These are phyloP conservation scores for Fusarium neocosmosporiellum DNA, from an alignment of 2,329 filamentous ascomycete species.

Conservation along the genomic window DNA sequence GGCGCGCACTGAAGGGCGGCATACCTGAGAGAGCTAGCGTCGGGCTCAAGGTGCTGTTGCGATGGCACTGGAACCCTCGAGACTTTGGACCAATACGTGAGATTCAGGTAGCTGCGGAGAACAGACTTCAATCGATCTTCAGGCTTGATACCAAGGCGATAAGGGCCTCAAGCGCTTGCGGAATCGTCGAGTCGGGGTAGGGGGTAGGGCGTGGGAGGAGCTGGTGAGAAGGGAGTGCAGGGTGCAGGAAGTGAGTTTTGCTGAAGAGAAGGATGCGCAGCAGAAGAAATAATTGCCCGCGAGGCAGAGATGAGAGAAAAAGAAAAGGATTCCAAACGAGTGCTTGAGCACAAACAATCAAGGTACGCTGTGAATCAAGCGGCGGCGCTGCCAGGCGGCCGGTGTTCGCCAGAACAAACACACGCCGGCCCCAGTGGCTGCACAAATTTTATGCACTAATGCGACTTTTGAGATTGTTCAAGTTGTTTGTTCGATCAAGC, in stretches of 20 bases:
- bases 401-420: background rate
- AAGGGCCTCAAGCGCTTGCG: background rate
- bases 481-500: background rate
- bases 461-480: background rate
- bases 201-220: background rate
- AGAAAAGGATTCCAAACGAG: background rate
- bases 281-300: background rate
- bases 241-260: background rate
- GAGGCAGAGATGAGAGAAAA: background rate
- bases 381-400: background rate
- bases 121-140: background rate
- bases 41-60: background rate
- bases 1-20: background rate
- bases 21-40: background rate
- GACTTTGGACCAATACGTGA: background rate
- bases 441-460: background rate
- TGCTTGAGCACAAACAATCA: background rate
- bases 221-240: background rate
- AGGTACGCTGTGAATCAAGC: background rate
- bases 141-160: background rate
- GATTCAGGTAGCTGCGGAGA: background rate
- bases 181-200: background rate
- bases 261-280: background rate
- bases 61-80: background rate
- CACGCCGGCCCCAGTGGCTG: background rate